These are phyloP conservation scores for Cetradonia linearis DNA, from an alignment of 495 filamentous ascomycete genomes.

Conservation along the genomic window DNA sequence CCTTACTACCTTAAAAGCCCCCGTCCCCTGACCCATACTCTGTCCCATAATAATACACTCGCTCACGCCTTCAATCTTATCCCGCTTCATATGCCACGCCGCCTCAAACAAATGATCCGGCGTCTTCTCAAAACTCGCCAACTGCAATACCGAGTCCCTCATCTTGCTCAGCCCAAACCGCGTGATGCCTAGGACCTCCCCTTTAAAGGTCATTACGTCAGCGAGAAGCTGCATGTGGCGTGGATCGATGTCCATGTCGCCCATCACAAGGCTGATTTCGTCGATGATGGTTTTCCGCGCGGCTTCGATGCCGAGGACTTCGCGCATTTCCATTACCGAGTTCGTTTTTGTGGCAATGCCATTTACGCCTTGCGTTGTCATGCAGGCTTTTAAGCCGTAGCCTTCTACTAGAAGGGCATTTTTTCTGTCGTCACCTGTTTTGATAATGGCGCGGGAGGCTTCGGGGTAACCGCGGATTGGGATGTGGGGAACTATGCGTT, in stretches of 20 bases:
- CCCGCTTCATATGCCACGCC: conserved; percentile 76
- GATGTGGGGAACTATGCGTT: conserved; percentile 67
- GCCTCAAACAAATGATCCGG: conserved; percentile 96
- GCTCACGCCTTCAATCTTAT: conserved; percentile 81
- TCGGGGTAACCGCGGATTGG: conserved; percentile 80
- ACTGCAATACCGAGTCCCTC: conserved; percentile 86
- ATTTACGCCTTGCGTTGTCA: conserved; percentile 82
- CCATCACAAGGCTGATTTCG: conserved; percentile 78
- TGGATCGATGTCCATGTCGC: conserved; percentile 89
- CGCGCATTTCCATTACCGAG: conserved; percentile 77
- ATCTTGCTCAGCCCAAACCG: conserved; percentile 95
- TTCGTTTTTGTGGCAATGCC: conserved; percentile 66
- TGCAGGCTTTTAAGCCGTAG: conserved; percentile 78
- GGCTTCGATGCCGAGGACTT: conserved; percentile 97
- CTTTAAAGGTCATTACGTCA: conserved; percentile 99
- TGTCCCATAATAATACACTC: conserved; percentile 99
- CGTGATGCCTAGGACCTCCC: conserved; percentile 94
- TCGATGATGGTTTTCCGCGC: conserved; percentile 72
- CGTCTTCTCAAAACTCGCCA: conserved; percentile 97
- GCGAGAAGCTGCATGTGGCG: conserved; percentile 97
- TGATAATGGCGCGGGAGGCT: conserved; percentile 79
- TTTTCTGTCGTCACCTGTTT: conserved; percentile 51
- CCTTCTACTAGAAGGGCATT: conserved; percentile 83
- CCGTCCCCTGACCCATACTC: conserved; percentile 80
- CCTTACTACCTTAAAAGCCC: conserved; percentile 79